phyloP scores from a whole-genome alignment of 192 early-diverging fungal genomes.

The Gonapodya prolifera region DNA sequence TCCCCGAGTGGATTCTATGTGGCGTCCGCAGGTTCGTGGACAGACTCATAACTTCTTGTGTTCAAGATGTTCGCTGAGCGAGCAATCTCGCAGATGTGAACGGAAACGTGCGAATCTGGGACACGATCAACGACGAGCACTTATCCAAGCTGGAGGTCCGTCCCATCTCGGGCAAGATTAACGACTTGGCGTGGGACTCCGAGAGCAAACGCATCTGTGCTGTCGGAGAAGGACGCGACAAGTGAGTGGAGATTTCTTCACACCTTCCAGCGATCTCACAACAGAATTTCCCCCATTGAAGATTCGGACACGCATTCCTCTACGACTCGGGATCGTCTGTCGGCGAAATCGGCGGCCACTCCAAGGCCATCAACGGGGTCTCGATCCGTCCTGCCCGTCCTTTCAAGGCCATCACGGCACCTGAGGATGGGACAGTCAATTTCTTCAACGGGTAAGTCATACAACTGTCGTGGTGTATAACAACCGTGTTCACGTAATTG shows the following conservation, averaged over 20 bases:
- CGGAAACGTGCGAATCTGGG: constrained; percentile 94
- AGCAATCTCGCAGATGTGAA: constrained; percentile 38
- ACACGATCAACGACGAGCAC: constrained; percentile 76
- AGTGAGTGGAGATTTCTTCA: constrained; percentile 17
- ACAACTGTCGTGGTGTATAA: too few species aligned
- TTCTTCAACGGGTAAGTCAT: constrained; percentile 89
- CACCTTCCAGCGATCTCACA: not conserved
- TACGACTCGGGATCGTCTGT: constrained; percentile 80
- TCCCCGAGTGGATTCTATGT: constrained; percentile 90
- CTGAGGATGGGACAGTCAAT: constrained; percentile 79
- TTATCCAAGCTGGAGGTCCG: constrained; percentile 23
- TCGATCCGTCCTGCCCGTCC: constrained; percentile 81
- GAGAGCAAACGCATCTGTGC: constrained; percentile 95
- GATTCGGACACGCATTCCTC: constrained; percentile 80
- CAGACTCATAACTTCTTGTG: not conserved
- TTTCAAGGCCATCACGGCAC: constrained; percentile 79
- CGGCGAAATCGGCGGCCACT: constrained; percentile 84
- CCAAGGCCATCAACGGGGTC: constrained; percentile 75
- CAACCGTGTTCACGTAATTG: too few species aligned
- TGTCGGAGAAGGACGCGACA: constrained; percentile 86
- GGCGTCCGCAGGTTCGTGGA: constrained; percentile 72
- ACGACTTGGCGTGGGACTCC: constrained; percentile 86
- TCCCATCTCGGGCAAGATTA: constrained; percentile 54
- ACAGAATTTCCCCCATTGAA: not conserved
- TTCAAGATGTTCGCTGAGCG: not conserved